Base-by-base conservation (phyloP, 805 yeast species). In the Yarrowia sp. region DNA sequence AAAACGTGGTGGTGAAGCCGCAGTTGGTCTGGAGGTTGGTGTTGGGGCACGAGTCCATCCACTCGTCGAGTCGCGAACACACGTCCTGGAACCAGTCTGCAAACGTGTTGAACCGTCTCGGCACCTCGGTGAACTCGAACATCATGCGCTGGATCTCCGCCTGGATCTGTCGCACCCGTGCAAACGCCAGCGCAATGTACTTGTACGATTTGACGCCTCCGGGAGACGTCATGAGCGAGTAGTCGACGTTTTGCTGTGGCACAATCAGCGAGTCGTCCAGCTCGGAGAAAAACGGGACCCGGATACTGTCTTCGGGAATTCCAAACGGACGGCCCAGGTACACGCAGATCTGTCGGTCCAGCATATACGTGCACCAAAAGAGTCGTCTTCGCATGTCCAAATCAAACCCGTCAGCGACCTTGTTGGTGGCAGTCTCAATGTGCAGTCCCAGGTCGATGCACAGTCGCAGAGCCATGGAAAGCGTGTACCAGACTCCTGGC, bases 401-500 rank as follows among this genome's bases (percentile, higher is more conserved):
- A 17, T 42, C 24, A 24, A 63, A 63, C 3, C 46, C 61, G 36
- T 55, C 58, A 0, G 58, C 14, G 9, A 52, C 58, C n/a, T 15
- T 13, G 19, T 52, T 52, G 43, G 53, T 68, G 42, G 61, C 69
- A 24, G 75, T 74, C 73, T 92, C 97, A 43, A 86, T 85, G 76
- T 92, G 97, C 9, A 92, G 79, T 1, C 96, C 97, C 69, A 92
- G 76, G 76, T 92, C 97, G 36, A 92, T 91, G 72, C 94, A 87
- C 61, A 91, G 77, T 69, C 97, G 82, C 61, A 91, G 77, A 0
- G 94, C 92, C 1, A 91, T 85, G 0, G 97, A 97, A 70, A 91
- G 79, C 4, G 90, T 86, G 75, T 91, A 91, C 98, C 98, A 92
- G n/a, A 91, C 91, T 3, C 97, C 95, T 0, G 97, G 97, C 14